These are phyloP conservation scores for Notholithocarpus densiflorus DNA, from an alignment of 306 rosid genomes.

Conservation along the genomic window DNA sequence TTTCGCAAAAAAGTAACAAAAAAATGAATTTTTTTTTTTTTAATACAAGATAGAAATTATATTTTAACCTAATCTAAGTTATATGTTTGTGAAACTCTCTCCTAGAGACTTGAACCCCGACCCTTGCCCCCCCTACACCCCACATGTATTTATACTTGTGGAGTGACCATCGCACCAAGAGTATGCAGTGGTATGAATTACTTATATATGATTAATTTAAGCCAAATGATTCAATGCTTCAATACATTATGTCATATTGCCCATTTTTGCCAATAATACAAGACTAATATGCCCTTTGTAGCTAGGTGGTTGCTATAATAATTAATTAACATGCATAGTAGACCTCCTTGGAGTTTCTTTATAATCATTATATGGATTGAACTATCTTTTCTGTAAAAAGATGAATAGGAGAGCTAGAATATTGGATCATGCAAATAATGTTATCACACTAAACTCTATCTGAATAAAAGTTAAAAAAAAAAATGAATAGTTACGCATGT, in stretches of 20 bases:
- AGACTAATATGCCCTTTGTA: neutral
- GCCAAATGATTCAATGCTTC: neutral
- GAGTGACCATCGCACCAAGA: accelerated
- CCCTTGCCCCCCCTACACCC: accelerated
- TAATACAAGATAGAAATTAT: too few species aligned
- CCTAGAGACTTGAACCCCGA: accelerated
- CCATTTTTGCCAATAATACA: neutral
- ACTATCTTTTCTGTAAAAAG: too few species aligned
- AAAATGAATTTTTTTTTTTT: neutral
- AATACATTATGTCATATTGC: neutral
- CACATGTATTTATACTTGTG: too few species aligned
- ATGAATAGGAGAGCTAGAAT: too few species aligned
- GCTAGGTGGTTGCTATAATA: too few species aligned
- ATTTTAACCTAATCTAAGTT: accelerated
- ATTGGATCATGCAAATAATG: neutral
- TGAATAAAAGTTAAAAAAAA: neutral
- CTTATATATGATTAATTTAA: neutral
- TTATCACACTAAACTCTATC: neutral
- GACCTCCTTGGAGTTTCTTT: neutral
- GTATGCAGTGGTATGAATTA: neutral
- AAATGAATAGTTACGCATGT: neutral
- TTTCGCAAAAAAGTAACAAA: neutral
- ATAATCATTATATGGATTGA: too few species aligned
- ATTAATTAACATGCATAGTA: neutral
- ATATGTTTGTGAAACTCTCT: too few species aligned